Base-by-base conservation (phyloP, 345 rosid species). In the Laguncularia racemosa region DNA sequence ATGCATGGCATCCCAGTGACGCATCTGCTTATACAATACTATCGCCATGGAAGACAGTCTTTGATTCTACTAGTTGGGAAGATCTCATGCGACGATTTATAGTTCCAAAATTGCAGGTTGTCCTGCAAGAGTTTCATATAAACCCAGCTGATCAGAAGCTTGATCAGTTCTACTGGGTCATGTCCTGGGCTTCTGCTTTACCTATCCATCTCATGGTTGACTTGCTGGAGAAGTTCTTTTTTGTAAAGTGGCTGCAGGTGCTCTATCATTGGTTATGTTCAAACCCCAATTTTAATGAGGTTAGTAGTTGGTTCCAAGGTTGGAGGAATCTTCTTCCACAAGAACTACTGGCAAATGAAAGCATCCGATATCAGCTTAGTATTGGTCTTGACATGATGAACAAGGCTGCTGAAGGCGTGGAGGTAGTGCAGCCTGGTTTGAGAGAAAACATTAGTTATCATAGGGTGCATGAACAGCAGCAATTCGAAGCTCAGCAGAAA, bases 1-100 rank as follows among this genome's bases (percentile, higher is more conserved):
- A 84, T 68, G 90, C 78, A n/a, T 93, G 97, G 99, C 95, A 84
- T 65, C 95, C 97, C 1, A 76, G 85, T 67, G 97, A 89, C 67
- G 73, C 65, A 53, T 93, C 96, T 57, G 97, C 91, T 17, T 85
- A 80, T 68, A 77, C 96, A 16, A 83, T 93, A 46, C 72, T 93
- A 56, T 87, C 91, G 0, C 97, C 99, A 12, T 93, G 96, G 97
- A 93, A 84, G 73, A 79, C 87, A 6, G 90, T 89, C 43, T 93
- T 93, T 53, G 97, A 87, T 79, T 69, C 90, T 47, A 73, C 71
- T 46, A 87, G 86, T 59, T 93, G 99, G 99, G 99, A 93, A 54
- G 78, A 70, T 57, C 86, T 87, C 20, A 89, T 89, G 96, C 79
- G 92, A 3, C 77, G 86, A 60, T 86, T 79, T 71, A 89, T 93